Base-by-base conservation (phyloP, 2,329 filamentous ascomycete genomes). In the Rachicladosporium sp. region DNA sequence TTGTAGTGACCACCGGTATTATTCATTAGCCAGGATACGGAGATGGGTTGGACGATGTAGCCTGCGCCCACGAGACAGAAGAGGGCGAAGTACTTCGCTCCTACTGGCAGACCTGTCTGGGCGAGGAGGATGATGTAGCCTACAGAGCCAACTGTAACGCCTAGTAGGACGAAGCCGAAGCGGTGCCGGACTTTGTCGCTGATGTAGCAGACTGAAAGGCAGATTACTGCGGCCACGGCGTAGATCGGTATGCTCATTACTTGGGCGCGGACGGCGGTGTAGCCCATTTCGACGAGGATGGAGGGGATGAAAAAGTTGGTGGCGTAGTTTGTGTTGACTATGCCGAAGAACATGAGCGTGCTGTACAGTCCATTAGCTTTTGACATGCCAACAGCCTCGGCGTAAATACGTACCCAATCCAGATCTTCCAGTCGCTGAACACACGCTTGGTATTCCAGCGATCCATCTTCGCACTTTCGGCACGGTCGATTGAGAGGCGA, bases 1-100 rank as follows among this genome's bases (percentile, higher is more conserved):
- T 77, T 76, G 53, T 73, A 76, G 51, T 74, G 70, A 1, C 73
- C 73, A 1, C 63, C 66, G 45, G 74, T 62, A 45, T 72, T 71
- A 51, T 76, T 75, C 41, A 63, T 65, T 12, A 76, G 57, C 73
- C 74, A 78, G 5, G 64, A 68, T 23, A 76, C 57, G 1, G 64
- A 61, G 33, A 76, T 65, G 2, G 74, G 72, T 43, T 73, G 69
- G 3, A 67, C 65, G 40, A 72, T 68, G 50, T 69, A 76, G 2
- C 67, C 67, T 10, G 74, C 73, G 6, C 61, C 59, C 2, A 70
- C 68, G 48, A 76, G 57, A 30, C 74, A 63, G 52, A 71, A 76
- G 31, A 74, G 55, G 8, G 71, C 71, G 37, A 71, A 67, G 55
- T 76, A 76, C 38, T 67, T 64, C 1, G 65, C 66, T 4, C 63